Percentiles rank a stretch among this genome's conserved stretches.
These are phyloP conservation scores for Allium fistulosum DNA, from an alignment of 106 monocot genomes.

Conservation along the genomic window DNA sequence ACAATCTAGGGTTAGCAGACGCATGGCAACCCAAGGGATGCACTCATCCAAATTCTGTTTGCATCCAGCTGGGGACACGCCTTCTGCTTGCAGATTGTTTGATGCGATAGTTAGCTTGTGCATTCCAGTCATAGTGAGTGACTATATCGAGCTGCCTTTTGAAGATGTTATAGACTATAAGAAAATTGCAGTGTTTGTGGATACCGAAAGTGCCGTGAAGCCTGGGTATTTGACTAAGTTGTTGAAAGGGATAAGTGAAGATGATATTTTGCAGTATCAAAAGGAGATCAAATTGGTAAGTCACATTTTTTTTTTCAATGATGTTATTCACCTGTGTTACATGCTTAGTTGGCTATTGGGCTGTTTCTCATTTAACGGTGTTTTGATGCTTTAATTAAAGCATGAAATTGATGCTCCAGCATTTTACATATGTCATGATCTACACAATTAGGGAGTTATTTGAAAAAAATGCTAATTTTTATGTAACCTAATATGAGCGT, in stretches of 20 bases:
- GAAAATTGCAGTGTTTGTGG: constrained; percentile 74
- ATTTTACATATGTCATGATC: no score
- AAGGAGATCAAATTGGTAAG: constrained; percentile 58
- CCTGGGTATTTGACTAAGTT: constrained; percentile 39
- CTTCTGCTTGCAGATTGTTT: constrained; percentile 81
- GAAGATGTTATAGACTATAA: constrained; percentile 84
- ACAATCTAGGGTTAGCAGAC: constrained; percentile 78
- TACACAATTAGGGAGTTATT: no score
- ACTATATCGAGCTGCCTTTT: constrained; percentile 80
- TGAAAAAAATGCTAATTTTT: no score
- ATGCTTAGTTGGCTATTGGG: no score
- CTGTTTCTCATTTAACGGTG: no score
- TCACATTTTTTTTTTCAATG: background rate
- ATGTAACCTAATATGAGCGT: no score
- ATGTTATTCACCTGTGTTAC: no score
- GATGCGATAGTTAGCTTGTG: constrained; percentile 92
- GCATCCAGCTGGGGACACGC: constrained; percentile 94
- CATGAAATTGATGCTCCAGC: no score
- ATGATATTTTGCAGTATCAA: constrained; percentile 65
- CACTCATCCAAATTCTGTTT: constrained; percentile 83
- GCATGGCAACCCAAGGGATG: constrained; percentile 78
- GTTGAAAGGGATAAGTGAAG: constrained; percentile 33
- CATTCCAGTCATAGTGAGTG: constrained; percentile 82
- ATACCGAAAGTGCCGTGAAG: constrained; percentile 45
- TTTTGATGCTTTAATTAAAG: no score